Evolutionary conservation across 2,329 filamentous ascomycete genomes (phyloP).

Genomic region (Pseudopyrenochaeta lycopersici): DNA sequence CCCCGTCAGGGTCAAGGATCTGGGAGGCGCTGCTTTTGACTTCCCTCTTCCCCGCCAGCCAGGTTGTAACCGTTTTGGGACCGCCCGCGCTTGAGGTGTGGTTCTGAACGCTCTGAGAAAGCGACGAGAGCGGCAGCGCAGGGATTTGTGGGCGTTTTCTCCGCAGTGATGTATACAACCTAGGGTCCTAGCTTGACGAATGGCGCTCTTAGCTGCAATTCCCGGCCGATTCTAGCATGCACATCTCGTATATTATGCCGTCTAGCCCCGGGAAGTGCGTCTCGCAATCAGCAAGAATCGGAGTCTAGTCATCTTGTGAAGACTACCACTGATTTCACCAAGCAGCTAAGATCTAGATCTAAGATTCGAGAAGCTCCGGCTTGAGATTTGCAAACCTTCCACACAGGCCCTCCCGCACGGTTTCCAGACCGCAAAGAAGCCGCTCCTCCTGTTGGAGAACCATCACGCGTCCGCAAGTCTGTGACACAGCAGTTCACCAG

Average conservation of each 20-base stretch:
- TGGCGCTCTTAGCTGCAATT: background rate
- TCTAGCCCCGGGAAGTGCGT: background rate
- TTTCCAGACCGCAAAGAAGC: background rate
- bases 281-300: background rate
- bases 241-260: background rate
- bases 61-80: conserved; percentile 4
- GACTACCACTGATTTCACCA: no score
- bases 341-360: no score
- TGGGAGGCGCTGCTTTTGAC: conserved; percentile 1
- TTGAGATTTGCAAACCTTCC: no score
- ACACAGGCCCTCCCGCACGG: background rate
- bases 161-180: conserved; percentile 8
- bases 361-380: no score
- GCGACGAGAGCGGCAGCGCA: conserved; percentile 6
- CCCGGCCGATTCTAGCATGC: background rate
- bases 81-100: background rate
- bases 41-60: conserved; percentile 14
- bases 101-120: conserved; percentile 4
- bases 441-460: background rate
- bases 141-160: background rate
- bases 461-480: background rate
- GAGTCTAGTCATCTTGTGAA: no score
- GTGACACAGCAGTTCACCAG: background rate
- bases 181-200: background rate
- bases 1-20: conserved; percentile 5